A percentile compares a stretch with the other conserved stretches of the same genome.
phyloP scores from a whole-genome alignment of 1,284 basidiomycete genomes.

The Heterobasidion annosum region DNA sequence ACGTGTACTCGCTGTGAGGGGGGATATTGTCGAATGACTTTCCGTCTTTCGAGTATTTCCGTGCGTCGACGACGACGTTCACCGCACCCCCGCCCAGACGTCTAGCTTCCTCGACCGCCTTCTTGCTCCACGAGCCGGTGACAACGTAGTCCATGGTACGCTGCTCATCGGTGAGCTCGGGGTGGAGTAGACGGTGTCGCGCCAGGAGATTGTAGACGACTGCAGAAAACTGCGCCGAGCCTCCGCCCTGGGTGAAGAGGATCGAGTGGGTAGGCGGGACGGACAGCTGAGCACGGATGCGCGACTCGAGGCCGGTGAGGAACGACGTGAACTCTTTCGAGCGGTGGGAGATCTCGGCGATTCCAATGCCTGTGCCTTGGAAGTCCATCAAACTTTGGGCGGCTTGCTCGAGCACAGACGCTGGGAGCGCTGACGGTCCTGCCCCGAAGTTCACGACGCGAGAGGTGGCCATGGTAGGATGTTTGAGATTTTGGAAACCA shows the following conservation, averaged over 20 bases:
- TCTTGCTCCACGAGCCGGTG: conserved; percentile 88
- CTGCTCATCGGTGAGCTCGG: conserved; percentile 43
- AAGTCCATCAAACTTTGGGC: conserved; percentile 80
- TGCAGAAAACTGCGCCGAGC: conserved; percentile 83
- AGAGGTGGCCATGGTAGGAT: conserved; percentile 20
- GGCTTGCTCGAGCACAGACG: conserved; percentile 75
- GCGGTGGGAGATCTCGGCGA: conserved; percentile 91
- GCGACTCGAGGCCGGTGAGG: conserved; percentile 57
- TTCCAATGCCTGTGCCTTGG: conserved; percentile 81
- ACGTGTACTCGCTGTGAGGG: conserved; percentile 61
- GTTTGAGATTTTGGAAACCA: not conserved
- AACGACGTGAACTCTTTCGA: conserved; percentile 80
- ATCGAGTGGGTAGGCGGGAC: conserved; percentile 82
- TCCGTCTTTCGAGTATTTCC: conserved; percentile 50
- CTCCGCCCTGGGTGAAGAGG: conserved; percentile 90
- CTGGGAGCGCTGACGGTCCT: conserved; percentile 84
- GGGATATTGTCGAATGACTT: conserved; percentile 81
- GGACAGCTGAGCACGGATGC: conserved; percentile 66
- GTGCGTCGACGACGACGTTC: conserved; percentile 65
- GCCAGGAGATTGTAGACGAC: conserved; percentile 85
- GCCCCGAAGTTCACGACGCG: conserved; percentile 83
- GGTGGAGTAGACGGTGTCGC: conserved; percentile 62
- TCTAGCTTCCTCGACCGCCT: conserved; percentile 75
- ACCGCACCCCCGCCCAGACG: conserved; percentile 50
- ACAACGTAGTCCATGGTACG: conserved; percentile 79